A percentile compares a stretch with the other conserved stretches of the same genome.
Evolutionary conservation across 2,329 filamentous ascomycete species (phyloP).

Genomic region (Aspergillus brunneoviolaceus): DNA sequence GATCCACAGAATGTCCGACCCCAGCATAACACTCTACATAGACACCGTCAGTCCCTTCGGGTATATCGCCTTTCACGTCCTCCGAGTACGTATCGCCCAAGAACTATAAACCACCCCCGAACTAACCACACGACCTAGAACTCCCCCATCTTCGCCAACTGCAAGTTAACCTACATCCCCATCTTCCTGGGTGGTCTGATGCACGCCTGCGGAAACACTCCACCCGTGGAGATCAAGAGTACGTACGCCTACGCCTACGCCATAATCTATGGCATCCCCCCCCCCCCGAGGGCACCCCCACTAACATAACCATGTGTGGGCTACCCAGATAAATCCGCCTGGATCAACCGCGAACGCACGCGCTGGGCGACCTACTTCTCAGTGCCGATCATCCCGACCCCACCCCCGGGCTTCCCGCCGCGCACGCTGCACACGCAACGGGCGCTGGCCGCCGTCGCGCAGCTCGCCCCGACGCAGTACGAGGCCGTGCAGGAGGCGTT

Average conservation of each 20-base stretch:
- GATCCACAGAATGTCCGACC: slow-evolving; percentile 40
- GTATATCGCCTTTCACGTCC: slow-evolving; percentile 59
- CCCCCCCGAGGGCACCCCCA: background rate
- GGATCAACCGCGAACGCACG: slow-evolving; percentile 53
- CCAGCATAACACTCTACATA: slow-evolving; percentile 57
- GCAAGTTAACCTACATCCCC: slow-evolving; percentile 57
- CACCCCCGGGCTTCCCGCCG: slow-evolving; percentile 55
- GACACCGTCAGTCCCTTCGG: slow-evolving; percentile 62
- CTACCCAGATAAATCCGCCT: slow-evolving; percentile 57
- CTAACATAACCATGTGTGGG: no score
- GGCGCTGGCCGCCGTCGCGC: slow-evolving; percentile 50
- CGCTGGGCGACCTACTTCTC: slow-evolving; percentile 56
- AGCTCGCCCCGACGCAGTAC: slow-evolving; percentile 45
- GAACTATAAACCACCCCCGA: background rate
- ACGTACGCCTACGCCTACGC: background rate
- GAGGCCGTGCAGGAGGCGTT: slow-evolving; percentile 46
- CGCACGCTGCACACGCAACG: slow-evolving; percentile 54
- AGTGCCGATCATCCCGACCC: slow-evolving; percentile 50
- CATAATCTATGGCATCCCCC: slow-evolving; percentile 3
- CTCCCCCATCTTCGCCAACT: slow-evolving; percentile 55
- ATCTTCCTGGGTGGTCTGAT: slow-evolving; percentile 62
- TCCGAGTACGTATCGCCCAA: slow-evolving; percentile 47
- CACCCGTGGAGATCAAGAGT: slow-evolving; percentile 60
- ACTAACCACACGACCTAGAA: slow-evolving; percentile 43
- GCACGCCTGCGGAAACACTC: slow-evolving; percentile 54